These are phyloP conservation scores for Cardamine occulta DNA, from an alignment of 345 rosid species.

Conservation along the genomic window DNA sequence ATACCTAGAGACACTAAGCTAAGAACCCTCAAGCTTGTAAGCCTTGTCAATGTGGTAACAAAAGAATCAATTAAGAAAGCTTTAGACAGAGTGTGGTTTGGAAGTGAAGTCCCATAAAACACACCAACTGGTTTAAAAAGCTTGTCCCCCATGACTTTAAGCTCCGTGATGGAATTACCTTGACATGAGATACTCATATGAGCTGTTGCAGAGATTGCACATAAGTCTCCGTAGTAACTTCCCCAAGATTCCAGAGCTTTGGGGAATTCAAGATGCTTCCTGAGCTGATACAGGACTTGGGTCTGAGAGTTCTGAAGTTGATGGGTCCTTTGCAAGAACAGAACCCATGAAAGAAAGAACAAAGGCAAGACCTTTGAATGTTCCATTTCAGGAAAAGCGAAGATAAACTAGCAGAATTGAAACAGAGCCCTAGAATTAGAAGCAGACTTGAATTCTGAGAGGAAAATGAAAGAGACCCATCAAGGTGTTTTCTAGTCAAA, in stretches of 20 bases:
- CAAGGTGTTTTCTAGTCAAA: conserved; percentile 19
- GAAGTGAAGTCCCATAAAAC: conserved; percentile 65
- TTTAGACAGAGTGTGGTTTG: conserved; percentile 66
- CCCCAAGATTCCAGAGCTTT: conserved; percentile 61
- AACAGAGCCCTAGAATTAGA: conserved; percentile 34
- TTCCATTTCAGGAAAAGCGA: conserved; percentile 43
- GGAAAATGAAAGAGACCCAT: conserved; percentile 36
- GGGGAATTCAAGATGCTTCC: conserved; percentile 89
- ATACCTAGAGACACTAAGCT: conserved; percentile 88
- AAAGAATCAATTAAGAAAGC: conserved; percentile 83
- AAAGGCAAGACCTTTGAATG: conserved; percentile 43
- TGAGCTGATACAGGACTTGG: conserved; percentile 70
- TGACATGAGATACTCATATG: conserved; percentile 65
- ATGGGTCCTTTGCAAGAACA: conserved; percentile 50
- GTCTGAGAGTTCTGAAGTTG: conserved; percentile 65
- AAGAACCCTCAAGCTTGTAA: conserved; percentile 73
- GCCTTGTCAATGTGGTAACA: conserved; percentile 80
- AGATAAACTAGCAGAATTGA: conserved; percentile 32
- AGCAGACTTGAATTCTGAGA: conserved; percentile 27
- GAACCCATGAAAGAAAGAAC: conserved; percentile 50
- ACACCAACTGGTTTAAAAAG: conserved; percentile 53
- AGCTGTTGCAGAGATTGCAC: conserved; percentile 63
- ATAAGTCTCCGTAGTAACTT: conserved; percentile 67
- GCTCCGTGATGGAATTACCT: conserved; percentile 69
- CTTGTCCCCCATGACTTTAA: conserved; percentile 80